These are phyloP conservation scores for Cicer judaicum DNA, from an alignment of 306 rosid species.

Conservation along the genomic window DNA sequence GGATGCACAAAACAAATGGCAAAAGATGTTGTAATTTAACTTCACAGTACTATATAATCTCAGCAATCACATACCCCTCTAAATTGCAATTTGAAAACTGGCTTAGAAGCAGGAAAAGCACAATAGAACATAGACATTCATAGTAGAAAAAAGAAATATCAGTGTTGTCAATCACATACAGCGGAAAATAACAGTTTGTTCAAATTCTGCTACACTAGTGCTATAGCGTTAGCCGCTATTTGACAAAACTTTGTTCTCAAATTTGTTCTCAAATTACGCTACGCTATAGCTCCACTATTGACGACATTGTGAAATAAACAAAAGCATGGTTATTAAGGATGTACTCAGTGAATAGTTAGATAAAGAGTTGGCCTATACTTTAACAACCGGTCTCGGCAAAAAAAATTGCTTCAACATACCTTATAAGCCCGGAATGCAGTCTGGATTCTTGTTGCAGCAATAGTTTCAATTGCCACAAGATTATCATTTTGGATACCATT, in stretches of 20 bases:
- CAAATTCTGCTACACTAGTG: too few species aligned
- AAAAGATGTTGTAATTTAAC: neutral
- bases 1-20: neutral
- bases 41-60: conserved; percentile 8
- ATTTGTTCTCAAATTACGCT: too few species aligned
- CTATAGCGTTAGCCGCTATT: too few species aligned
- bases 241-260: too few species aligned
- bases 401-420: conserved; percentile 53
- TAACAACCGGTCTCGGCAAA: conserved; percentile 21
- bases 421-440: conserved; percentile 84
- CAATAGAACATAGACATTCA: neutral
- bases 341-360: conserved; percentile 18
- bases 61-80: conserved; percentile 16
- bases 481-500: conserved; percentile 52
- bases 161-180: too few species aligned
- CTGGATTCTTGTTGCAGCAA: conserved; percentile 88
- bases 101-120: conserved; percentile 12
- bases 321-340: conserved; percentile 9
- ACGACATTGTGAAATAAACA: neutral
- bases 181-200: too few species aligned
- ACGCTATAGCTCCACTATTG: too few species aligned
- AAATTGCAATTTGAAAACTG: conserved; percentile 25
- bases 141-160: neutral
- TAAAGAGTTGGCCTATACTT: conserved; percentile 24
- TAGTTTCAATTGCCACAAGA: conserved; percentile 68